Percentiles rank a stretch among this genome's conserved stretches.
Evolutionary conservation across 2,329 filamentous ascomycete species (phyloP).

Genomic region (Scedosporium apiospermum): DNA sequence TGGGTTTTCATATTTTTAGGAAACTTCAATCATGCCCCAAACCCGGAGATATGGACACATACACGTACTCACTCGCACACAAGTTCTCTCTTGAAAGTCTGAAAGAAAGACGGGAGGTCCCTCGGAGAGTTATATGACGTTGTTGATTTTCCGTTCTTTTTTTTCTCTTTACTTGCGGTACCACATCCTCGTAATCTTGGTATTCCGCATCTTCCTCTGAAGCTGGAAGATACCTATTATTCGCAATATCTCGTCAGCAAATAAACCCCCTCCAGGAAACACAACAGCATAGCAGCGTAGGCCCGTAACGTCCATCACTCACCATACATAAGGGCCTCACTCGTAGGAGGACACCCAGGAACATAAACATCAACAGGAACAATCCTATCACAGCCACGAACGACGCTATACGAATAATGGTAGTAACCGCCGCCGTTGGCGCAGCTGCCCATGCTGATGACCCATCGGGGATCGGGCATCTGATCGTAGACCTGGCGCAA

Average conservation of each 20-base stretch:
- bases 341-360: conserved; percentile 59
- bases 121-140: neutral
- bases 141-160: neutral
- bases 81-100: no score
- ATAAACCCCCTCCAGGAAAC: neutral
- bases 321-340: conserved; percentile 54
- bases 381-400: conserved; percentile 65
- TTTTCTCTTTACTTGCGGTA: conserved; percentile 38
- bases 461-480: conserved; percentile 89
- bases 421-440: conserved; percentile 83
- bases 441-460: conserved; percentile 74
- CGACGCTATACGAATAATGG: conserved; percentile 75
- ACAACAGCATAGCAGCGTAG: no score
- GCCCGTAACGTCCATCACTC: no score
- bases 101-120: neutral
- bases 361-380: conserved; percentile 76
- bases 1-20: no score
- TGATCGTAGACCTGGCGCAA: conserved; percentile 89
- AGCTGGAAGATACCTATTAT: conserved; percentile 54
- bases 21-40: no score
- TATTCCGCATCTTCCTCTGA: conserved; percentile 65
- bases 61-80: no score
- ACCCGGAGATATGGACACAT: no score
- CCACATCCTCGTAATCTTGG: conserved; percentile 47
- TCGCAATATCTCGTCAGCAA: neutral